Evolutionary conservation across 352 stramenopile species (phyloP).

Genomic region (Globisporangium viniferum): DNA sequence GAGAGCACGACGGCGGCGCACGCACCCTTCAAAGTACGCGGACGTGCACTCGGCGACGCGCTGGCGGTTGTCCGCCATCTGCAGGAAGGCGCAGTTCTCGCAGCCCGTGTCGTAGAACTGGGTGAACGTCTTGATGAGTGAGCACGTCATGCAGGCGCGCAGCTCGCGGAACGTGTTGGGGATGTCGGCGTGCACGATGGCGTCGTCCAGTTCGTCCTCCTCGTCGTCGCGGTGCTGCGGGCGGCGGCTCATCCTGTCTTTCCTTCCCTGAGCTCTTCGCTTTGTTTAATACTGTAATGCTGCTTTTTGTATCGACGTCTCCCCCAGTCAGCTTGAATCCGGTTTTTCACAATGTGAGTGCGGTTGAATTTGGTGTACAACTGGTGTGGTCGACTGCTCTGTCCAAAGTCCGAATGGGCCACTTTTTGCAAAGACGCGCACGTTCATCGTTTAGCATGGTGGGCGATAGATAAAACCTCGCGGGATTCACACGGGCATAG

Average conservation of each 20-base stretch:
- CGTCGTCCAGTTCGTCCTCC: conserved; percentile 80
- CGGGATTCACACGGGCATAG: not conserved
- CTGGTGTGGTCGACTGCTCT: not conserved
- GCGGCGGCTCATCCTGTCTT: conserved; percentile 34
- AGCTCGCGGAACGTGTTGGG: conserved; percentile 87
- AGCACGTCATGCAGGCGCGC: conserved; percentile 87
- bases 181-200: conserved; percentile 81
- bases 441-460: too few relatives aligned
- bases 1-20: not conserved
- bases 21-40: conserved; percentile 85
- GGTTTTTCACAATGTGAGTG: not conserved
- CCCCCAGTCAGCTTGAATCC: not conserved
- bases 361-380: not conserved
- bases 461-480: not conserved
- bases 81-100: conserved; percentile 86
- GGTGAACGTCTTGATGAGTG: conserved; percentile 87
- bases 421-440: not conserved
- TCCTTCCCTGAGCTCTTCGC: not conserved
- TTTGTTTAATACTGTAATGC: not conserved
- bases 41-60: conserved; percentile 87
- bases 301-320: not conserved
- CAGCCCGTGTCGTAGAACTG: conserved; percentile 90
- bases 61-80: conserved; percentile 89
- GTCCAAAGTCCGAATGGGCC: not conserved
- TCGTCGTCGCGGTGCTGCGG: conserved; percentile 60